Evolutionary conservation across 2,329 filamentous ascomycete genomes (phyloP).

Genomic region (Pseudocercospora fuligena): DNA sequence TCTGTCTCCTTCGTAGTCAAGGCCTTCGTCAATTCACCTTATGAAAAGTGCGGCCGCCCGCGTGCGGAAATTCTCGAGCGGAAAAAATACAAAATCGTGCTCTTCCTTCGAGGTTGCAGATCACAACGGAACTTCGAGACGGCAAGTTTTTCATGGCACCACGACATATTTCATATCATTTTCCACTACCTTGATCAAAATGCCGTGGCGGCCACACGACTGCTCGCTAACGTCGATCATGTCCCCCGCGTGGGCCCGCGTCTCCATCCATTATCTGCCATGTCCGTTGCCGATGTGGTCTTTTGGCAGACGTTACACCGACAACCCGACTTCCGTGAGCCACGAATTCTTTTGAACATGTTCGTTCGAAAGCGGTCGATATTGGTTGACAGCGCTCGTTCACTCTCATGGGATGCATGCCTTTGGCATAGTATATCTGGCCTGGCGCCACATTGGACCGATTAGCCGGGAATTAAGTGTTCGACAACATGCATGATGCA

Average conservation of each 20-base stretch:
- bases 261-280: background rate
- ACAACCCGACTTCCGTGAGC: background rate
- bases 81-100: background rate
- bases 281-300: background rate
- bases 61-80: background rate
- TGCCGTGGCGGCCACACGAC: constrained; percentile 5
- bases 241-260: background rate
- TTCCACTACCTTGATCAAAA: background rate
- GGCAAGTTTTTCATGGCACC: background rate
- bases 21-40: background rate
- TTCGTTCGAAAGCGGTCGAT: background rate
- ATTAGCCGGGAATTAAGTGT: background rate
- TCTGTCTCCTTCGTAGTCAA: background rate
- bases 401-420: background rate
- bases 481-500: constrained; percentile 2
- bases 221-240: background rate
- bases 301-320: background rate
- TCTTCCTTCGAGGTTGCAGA: background rate
- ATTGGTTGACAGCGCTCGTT: background rate
- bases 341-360: background rate
- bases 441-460: background rate
- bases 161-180: constrained; percentile 6
- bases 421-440: background rate
- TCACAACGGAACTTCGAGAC: background rate
- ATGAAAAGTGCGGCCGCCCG: background rate